Percentiles rank a stretch among this genome's conserved stretches.
phyloP scores from a whole-genome alignment of 352 stramenopile species.

The Globisporangium heterothallicum region DNA sequence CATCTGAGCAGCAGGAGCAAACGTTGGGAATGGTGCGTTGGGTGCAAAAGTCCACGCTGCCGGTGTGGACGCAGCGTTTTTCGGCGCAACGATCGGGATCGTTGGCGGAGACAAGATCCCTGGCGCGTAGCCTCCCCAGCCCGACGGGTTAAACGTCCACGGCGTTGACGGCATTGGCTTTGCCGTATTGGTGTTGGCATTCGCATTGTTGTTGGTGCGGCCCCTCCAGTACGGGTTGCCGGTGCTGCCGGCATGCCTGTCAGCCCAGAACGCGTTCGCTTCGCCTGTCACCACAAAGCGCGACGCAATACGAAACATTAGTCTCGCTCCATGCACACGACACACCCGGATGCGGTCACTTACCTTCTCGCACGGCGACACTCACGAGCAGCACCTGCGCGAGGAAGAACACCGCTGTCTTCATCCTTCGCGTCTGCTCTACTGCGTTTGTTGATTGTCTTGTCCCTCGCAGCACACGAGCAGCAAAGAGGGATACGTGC shows the following conservation, averaged over 20 bases:
- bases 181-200: constrained; percentile 2
- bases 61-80: no score
- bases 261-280: constrained; percentile 7
- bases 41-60: background rate
- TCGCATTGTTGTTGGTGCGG: constrained; percentile 6
- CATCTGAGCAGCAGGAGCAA: background rate
- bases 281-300: no score
- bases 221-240: constrained; percentile 12
- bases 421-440: constrained; percentile 3
- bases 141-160: constrained; percentile 10
- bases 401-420: constrained; percentile 4
- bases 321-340: background rate
- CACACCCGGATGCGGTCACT: no score
- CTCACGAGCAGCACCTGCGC: background rate
- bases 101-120: constrained; percentile 5
- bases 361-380: constrained; percentile 6
- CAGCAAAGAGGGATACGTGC: no score
- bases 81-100: no score
- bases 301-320: no score
- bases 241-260: constrained; percentile 8
- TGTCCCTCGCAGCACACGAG: no score
- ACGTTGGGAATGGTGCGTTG: background rate
- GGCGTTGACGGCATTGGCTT: background rate
- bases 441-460: no score
- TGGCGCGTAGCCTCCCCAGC: constrained; percentile 6